Evolutionary conservation across 202 grass and related monocot genomes (phyloP).

Genomic region (Brachypodium distachyon): DNA sequence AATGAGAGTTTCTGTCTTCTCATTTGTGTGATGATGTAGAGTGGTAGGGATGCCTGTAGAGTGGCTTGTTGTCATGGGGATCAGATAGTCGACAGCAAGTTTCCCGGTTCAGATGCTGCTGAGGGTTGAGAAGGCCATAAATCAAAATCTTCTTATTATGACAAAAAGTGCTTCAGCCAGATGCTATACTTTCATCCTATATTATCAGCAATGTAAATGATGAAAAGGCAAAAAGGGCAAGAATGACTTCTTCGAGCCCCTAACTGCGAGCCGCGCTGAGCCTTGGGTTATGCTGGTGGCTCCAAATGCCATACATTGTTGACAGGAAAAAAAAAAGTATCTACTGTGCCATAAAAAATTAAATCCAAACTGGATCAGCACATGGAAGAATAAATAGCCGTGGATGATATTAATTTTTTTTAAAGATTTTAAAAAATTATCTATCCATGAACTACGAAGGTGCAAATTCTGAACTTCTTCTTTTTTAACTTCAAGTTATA

Average conservation of each 20-base stretch:
- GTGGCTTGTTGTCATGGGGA: background rate
- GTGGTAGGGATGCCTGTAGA: slow-evolving; percentile 33
- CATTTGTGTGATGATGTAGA: background rate
- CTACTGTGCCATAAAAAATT: too few relatives aligned
- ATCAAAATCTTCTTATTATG: background rate
- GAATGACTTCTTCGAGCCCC: background rate
- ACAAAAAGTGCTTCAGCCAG: background rate
- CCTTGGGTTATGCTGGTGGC: too few relatives aligned
- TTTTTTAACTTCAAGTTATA: too few relatives aligned
- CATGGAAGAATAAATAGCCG: too few relatives aligned
- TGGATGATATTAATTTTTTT: too few relatives aligned
- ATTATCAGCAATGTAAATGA: background rate
- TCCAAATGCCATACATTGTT: too few relatives aligned
- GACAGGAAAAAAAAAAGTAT: too few relatives aligned
- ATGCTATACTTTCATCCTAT: background rate
- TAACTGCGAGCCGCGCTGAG: too few relatives aligned
- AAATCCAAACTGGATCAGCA: too few relatives aligned
- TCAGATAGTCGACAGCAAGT: background rate
- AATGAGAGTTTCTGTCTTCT: background rate
- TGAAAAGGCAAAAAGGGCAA: background rate
- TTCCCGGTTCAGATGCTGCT: slow-evolving; percentile 21
- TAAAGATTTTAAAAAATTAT: too few relatives aligned
- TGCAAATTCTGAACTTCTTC: too few relatives aligned
- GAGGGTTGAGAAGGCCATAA: background rate
- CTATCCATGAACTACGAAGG: too few relatives aligned